A percentile compares a stretch with the other conserved stretches of the same genome.
phyloP scores from a whole-genome alignment of 176 grass and related monocot genomes.

The Miscanthus lutarioriparius region DNA sequence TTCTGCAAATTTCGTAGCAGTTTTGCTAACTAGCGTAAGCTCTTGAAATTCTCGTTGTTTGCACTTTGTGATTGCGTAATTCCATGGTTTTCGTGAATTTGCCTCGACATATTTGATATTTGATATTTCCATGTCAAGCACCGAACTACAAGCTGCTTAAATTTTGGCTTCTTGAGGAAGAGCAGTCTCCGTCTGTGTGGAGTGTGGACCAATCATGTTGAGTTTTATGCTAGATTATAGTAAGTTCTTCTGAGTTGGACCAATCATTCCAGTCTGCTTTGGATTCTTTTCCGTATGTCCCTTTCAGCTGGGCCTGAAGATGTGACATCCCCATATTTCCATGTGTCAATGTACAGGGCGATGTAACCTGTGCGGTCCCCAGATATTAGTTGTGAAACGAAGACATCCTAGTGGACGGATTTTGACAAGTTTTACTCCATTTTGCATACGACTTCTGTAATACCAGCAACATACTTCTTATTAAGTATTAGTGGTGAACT shows the following conservation, averaged over 20 bases:
- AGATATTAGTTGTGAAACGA: constrained; percentile 25
- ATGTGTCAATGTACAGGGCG: constrained; percentile 17
- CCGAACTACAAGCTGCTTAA: neutral
- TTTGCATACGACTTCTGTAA: constrained; percentile 14
- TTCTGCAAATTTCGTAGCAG: neutral
- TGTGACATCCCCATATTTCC: constrained; percentile 34
- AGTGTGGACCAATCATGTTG: neutral
- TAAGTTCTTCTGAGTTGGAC: constrained; percentile 1
- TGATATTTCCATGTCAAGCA: constrained; percentile 7
- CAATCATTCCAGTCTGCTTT: constrained; percentile 29
- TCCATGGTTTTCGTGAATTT: neutral
- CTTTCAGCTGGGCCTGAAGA: constrained; percentile 37
- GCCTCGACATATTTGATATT: neutral
- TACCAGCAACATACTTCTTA: neutral
- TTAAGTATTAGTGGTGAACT: constrained; percentile 6
- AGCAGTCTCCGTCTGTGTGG: neutral
- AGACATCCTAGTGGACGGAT: neutral
- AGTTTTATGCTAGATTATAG: constrained; percentile 23
- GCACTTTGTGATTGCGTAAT: neutral
- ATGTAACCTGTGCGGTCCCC: constrained; percentile 33
- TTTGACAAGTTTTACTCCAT: constrained; percentile 18
- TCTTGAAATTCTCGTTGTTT: neutral
- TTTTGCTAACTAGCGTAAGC: neutral
- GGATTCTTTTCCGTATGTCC: constrained; percentile 15
- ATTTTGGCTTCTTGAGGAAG: neutral